Base-by-base conservation (phyloP, 306 rosid genomes). In the Gastrolobium bilobum region DNA sequence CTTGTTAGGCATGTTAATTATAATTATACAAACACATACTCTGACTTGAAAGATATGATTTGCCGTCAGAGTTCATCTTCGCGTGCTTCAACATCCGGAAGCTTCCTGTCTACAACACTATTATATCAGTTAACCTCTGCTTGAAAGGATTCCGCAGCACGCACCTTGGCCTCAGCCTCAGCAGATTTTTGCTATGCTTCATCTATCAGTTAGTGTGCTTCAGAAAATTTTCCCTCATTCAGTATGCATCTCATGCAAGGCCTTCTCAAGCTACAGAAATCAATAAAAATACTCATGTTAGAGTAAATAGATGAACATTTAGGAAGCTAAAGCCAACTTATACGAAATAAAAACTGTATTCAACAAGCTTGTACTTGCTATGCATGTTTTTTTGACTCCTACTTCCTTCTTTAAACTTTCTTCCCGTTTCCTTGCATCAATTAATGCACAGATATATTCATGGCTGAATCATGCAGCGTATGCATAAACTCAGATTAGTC, bases 71-170 rank as follows among this genome's bases (percentile, higher is more conserved):
- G 90, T 48, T 89, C 93, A 80, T 89, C 90, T 84, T 89, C 93
- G 35, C 87, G 90, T 79, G 89, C 90, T 81, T 89, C 92, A 65
- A 89, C 86, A 75, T 91, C 93, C 58, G 68, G 89, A 66, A 91
- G 77, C 70, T 87, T 91, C 73, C 93, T 85, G 71, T 89, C 93
- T 47, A 93, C 87, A 9, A 77, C 78, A 80, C 73, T 59, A 56
- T 80, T 86, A 84, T 71, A 91, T 40, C 84, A 73, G 50, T 57
- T 68, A 10, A 90, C 86, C 85, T 88, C 93, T 29, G 54, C 84
- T 54, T 87, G 89, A 67, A 91, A 77, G 43, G 90, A 82, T 82
- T 89, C 93, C 2, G 88, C 90, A 37, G 84, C 79, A 65, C 39
- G 83, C 69, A 91, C 50, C 56, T 87, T 91, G 46, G 77, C 87